Evolutionary conservation across 768 basidiomycete species (phyloP).

Genomic region (Erythrobasidium yunnanense): DNA sequence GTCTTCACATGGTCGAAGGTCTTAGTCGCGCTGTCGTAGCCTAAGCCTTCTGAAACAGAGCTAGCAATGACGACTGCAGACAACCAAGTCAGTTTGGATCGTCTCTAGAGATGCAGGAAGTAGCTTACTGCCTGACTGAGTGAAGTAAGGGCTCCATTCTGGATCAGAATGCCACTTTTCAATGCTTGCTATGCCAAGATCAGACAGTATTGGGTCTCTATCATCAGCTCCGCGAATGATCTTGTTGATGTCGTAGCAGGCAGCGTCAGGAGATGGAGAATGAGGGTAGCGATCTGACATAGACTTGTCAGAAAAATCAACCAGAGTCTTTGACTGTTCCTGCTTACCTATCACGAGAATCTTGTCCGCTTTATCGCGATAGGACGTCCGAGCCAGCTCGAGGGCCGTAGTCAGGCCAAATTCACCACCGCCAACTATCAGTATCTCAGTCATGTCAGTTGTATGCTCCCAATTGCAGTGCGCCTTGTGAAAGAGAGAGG

Average conservation of each 20-base stretch:
- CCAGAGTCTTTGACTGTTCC: neutral
- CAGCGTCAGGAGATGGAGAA: conserved; percentile 38
- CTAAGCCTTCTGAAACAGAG: neutral
- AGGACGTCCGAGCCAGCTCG: neutral
- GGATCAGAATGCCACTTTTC: conserved; percentile 37
- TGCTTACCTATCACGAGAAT: conserved; percentile 17
- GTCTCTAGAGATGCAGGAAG: neutral
- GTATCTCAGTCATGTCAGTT: neutral
- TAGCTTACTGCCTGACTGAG: conserved; percentile 32
- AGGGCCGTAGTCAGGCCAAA: conserved; percentile 12
- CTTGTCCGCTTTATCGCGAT: neutral
- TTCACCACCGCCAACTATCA: conserved; percentile 10
- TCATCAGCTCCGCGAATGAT: conserved; percentile 40
- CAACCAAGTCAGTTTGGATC: neutral
- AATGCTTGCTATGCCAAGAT: conserved; percentile 39
- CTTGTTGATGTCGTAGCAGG: conserved; percentile 40
- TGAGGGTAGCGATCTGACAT: conserved; percentile 34
- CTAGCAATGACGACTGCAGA: conserved; percentile 7
- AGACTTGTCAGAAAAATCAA: neutral
- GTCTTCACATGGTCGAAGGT: neutral
- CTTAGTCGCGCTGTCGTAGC: neutral
- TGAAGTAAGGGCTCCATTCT: conserved; percentile 37
- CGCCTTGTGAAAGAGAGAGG: too few relatives aligned
- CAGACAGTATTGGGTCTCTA: conserved; percentile 34
- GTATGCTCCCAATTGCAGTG: too few relatives aligned